Evolutionary conservation across 2,329 filamentous ascomycete genomes (phyloP).

Genomic region (Venturia carpophila): DNA sequence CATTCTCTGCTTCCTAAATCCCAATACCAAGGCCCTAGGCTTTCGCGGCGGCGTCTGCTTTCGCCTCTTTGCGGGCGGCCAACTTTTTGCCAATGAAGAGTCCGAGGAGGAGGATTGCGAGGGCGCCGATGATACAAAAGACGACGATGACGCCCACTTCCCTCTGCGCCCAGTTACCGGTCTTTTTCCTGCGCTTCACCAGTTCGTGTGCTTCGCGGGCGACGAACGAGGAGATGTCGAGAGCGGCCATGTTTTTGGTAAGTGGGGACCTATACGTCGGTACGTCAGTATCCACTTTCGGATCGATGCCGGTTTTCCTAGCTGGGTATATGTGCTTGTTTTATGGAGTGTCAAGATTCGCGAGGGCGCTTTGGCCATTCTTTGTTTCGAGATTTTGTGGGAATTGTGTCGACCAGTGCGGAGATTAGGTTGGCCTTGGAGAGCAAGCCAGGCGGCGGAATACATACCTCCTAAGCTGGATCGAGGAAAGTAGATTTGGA

Average conservation of each 20-base stretch:
- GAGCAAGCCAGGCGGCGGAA: neutral
- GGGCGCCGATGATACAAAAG: constrained; percentile 52
- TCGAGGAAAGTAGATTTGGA: neutral
- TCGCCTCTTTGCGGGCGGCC: constrained; percentile 22
- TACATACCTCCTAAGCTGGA: neutral
- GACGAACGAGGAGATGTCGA: neutral
- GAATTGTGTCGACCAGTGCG: neutral
- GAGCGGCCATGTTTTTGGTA: constrained; percentile 12
- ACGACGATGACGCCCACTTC: constrained; percentile 56
- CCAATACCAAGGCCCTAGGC: neutral
- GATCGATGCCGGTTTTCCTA: neutral
- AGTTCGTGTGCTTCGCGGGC: constrained; percentile 5
- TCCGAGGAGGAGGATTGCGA: constrained; percentile 42
- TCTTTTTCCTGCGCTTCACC: constrained; percentile 4
- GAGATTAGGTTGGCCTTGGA: neutral
- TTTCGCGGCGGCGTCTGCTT: neutral
- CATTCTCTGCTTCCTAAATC: neutral
- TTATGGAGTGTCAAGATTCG: neutral
- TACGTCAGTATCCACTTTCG: neutral
- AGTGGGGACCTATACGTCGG: neutral
- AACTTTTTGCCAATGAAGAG: constrained; percentile 45
- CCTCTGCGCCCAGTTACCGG: constrained; percentile 44
- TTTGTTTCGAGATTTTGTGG: neutral
- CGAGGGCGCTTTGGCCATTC: neutral
- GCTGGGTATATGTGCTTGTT: neutral